These are phyloP conservation scores for Pseudohyphozyma bogoriensis DNA, from an alignment of 768 basidiomycete genomes.

Conservation along the genomic window DNA sequence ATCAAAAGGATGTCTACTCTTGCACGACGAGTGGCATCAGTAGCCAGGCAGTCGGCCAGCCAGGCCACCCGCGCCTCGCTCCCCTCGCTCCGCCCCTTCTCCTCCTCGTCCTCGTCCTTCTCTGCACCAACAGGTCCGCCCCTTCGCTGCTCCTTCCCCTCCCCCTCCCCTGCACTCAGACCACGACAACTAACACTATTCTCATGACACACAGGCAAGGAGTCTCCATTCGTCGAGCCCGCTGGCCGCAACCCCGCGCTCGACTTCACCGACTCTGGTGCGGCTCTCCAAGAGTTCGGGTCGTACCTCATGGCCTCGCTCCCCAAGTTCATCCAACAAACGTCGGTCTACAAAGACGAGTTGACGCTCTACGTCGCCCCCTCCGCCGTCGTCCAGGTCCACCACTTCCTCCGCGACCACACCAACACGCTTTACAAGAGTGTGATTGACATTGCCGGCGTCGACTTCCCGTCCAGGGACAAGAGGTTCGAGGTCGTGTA, in stretches of 20 bases:
- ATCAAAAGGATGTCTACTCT: too few relatives aligned
- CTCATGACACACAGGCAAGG: slow-evolving; percentile 22
- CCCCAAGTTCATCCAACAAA: slow-evolving; percentile 96
- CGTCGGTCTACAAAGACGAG: slow-evolving; percentile 93
- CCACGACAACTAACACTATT: too few relatives aligned
- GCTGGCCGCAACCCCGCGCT: slow-evolving; percentile 79
- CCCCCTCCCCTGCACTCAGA: too few relatives aligned
- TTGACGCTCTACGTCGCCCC: slow-evolving; percentile 80
- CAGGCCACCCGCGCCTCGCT: too few relatives aligned
- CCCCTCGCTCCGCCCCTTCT: too few relatives aligned
- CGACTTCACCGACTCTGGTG: slow-evolving; percentile 60
- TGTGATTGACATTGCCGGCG: slow-evolving; percentile 87
- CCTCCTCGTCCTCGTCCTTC: too few relatives aligned
- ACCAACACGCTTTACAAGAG: slow-evolving; percentile 87
- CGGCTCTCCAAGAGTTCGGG: slow-evolving; percentile 78
- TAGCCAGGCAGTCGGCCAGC: too few relatives aligned
- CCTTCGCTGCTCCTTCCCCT: too few relatives aligned
- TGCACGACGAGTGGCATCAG: too few relatives aligned
- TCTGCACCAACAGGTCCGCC: too few relatives aligned
- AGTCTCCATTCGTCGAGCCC: slow-evolving; percentile 73
- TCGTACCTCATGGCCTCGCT: slow-evolving; percentile 86
- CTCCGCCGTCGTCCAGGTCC: slow-evolving; percentile 65
- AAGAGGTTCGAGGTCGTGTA: slow-evolving; percentile 97
- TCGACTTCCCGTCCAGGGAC: slow-evolving; percentile 84
- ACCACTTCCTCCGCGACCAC: slow-evolving; percentile 91